Evolutionary conservation across 2,329 filamentous ascomycete genomes (phyloP).

Genomic region (Atkinsonella hypoxylon): DNA sequence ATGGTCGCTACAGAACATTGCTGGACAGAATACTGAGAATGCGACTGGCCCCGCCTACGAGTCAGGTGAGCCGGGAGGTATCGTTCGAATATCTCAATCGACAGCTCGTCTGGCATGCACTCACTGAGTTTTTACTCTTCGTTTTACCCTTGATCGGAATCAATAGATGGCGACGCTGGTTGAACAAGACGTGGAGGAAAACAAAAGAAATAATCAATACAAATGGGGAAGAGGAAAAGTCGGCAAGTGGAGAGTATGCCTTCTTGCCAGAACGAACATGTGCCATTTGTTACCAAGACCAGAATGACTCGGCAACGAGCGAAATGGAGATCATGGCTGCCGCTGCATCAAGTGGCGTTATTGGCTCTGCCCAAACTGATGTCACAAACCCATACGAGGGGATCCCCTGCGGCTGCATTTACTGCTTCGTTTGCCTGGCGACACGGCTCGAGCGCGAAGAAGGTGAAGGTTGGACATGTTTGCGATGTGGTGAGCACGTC

Average conservation of each 20-base stretch:
- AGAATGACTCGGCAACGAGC: conserved; percentile 59
- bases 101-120: conserved; percentile 98
- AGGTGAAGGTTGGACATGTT: conserved; percentile 84
- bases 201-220: conserved; percentile 53
- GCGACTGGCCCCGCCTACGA: conserved; percentile 73
- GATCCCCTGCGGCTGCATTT: conserved; percentile 78
- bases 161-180: conserved; percentile 80
- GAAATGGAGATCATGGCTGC: conserved; percentile 68
- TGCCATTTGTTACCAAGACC: conserved; percentile 92
- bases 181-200: conserved; percentile 76
- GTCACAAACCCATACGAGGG: conserved; percentile 94
- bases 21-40: conserved; percentile 76
- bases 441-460: conserved; percentile 84
- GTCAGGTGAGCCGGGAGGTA: conserved; percentile 78
- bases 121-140: conserved; percentile 97
- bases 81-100: conserved; percentile 97
- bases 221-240: conserved; percentile 32
- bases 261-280: conserved; percentile 91
- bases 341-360: conserved; percentile 60
- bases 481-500: conserved; percentile 75
- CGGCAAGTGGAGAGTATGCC: conserved; percentile 58
- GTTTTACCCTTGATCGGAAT: conserved; percentile 94
- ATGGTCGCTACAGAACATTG: conserved; percentile 82
- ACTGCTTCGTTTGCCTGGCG: conserved; percentile 93
- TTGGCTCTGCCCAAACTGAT: conserved; percentile 82